Percentiles rank a stretch among this genome's conserved stretches.
These are phyloP conservation scores for Citrus glauca DNA, from an alignment of 345 rosid genomes.

Conservation along the genomic window DNA sequence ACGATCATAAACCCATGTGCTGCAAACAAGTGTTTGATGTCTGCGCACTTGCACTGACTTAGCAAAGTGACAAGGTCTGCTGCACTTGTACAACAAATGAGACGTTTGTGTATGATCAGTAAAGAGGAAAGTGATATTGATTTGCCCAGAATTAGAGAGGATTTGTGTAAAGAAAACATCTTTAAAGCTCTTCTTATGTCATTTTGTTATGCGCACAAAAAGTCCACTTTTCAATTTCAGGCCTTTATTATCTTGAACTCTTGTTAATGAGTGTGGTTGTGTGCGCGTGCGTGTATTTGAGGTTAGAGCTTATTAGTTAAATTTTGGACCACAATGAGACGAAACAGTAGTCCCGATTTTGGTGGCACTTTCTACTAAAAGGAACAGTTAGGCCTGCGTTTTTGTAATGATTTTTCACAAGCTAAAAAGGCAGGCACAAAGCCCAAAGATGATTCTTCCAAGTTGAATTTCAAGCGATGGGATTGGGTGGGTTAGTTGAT, in stretches of 20 bases:
- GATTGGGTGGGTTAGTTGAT: neutral
- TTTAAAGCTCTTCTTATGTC: neutral
- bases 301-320: neutral
- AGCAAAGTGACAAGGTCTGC: conserved; percentile 10
- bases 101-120: neutral
- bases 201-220: neutral
- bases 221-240: neutral
- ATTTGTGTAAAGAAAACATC: neutral
- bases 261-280: neutral
- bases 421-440: neutral
- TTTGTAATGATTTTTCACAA: neutral
- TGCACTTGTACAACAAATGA: neutral
- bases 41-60: conserved; percentile 36
- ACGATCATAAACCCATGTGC: conserved; percentile 48
- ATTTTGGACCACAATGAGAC: neutral
- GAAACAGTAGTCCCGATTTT: neutral
- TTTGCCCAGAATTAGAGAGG: neutral
- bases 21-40: conserved; percentile 40
- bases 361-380: neutral
- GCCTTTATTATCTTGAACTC: neutral
- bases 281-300: neutral
- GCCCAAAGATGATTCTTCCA: neutral
- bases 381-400: neutral
- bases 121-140: neutral
- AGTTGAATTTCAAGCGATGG: neutral